Evolutionary conservation across 495 filamentous ascomycete species (phyloP).

Genomic region (Thermochaetoides thermophila): DNA sequence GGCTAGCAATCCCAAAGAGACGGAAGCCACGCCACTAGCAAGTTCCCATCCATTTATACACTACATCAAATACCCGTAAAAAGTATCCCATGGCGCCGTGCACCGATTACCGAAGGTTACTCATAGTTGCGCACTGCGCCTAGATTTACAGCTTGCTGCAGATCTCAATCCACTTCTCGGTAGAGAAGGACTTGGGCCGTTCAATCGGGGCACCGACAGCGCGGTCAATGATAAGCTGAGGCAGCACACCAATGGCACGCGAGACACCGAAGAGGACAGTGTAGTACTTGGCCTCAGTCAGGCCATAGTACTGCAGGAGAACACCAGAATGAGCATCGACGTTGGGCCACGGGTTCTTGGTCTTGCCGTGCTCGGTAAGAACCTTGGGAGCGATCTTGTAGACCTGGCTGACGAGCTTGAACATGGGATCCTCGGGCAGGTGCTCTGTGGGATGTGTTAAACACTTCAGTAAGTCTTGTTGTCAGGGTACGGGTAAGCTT

Average conservation of each 20-base stretch:
- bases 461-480: slow-evolving; percentile 6
- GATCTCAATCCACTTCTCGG: slow-evolving; percentile 89
- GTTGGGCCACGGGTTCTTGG: slow-evolving; percentile 57
- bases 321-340: slow-evolving; percentile 75
- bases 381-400: slow-evolving; percentile 99
- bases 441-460: slow-evolving; percentile 27
- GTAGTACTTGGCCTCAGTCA: slow-evolving; percentile 99
- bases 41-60: slow-evolving; percentile 17
- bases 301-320: slow-evolving; percentile 96
- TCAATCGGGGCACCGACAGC: slow-evolving; percentile 79
- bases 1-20: slow-evolving; percentile 14
- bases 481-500: slow-evolving; percentile 12
- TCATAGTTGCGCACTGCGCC: slow-evolving; percentile 4
- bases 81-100: slow-evolving; percentile 16
- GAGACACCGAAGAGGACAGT: slow-evolving; percentile 98
- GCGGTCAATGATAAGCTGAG: slow-evolving; percentile 98
- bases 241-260: slow-evolving; percentile 91
- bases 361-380: slow-evolving; percentile 98
- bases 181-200: slow-evolving; percentile 92
- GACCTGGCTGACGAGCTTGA: slow-evolving; percentile 97
- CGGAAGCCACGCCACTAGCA: too few species aligned
- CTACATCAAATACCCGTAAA: slow-evolving; percentile 17
- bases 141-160: slow-evolving; percentile 62
- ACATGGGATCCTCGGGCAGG: slow-evolving; percentile 93
- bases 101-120: slow-evolving; percentile 16